Base-by-base conservation (phyloP, 208 protist genomes). In the Crithidia expoeki region DNA sequence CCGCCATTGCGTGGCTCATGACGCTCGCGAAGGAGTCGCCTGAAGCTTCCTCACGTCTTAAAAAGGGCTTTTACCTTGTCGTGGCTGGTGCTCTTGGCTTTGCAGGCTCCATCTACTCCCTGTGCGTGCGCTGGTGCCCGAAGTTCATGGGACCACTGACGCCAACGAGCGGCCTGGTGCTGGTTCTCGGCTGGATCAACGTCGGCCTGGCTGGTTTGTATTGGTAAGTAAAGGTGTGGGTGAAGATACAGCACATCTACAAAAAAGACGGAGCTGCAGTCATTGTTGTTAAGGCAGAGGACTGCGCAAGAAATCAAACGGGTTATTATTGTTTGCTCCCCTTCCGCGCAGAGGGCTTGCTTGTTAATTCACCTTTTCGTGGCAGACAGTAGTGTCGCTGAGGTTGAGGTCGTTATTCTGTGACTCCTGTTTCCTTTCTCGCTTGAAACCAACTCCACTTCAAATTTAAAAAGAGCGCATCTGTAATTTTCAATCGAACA, bases 161-260 rank as follows among this genome's bases (percentile, higher is more conserved):
- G 14, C 88, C 88, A 0, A 82, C 84, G 59, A 83, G 85, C 23
- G 88, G 85, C 3, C 64, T 94, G 2, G 83, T 89, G 6, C 81
- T 94, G 12, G 78, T 90, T 55, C 51, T 83, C 5, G 88, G 88
- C 6, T 94, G 88, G 88, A 60, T 85, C 25, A 76, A 79, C 63
- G 71, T 81, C 38, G 84, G 71, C 17, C 40, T 89, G n/a, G 84
- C 84, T 0, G 88, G 84, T 19, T 71, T 88, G 28, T 79, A 76
- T 52, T 74, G 77, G 79, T 84, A 67, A 65, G n/a, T n/a, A n/a
- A n/a, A n/a, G n/a, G n/a, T n/a, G n/a, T n/a, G n/a, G n/a, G n/a
- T n/a, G n/a, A n/a, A n/a, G n/a, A n/a, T n/a, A n/a, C n/a, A 21
- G 6, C 14, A 50, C 46, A 10, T 44, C 7, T 17, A 44, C 38